Conservation (phyloP, 2,329 filamentous ascomycete genomes). For the Clonostachys solani region DNA sequence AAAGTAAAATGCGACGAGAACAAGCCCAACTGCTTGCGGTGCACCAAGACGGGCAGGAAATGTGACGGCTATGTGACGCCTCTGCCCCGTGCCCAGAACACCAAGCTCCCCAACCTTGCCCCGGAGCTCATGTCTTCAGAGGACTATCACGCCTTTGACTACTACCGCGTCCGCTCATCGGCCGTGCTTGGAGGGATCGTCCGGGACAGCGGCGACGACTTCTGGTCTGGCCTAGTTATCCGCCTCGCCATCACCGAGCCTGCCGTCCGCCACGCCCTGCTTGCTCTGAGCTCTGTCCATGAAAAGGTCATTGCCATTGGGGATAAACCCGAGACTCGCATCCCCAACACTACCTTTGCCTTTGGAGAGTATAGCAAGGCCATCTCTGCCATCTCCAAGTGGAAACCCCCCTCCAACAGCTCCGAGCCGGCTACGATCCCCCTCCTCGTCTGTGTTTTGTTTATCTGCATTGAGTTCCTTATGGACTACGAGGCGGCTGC, state of each 20-base stretch:
- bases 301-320: conserved; percentile 19
- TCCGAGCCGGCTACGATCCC: conserved; percentile 16
- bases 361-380: conserved; percentile 40
- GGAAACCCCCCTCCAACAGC: conserved; percentile 21
- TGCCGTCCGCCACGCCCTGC: conserved; percentile 41
- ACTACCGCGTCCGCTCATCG: conserved; percentile 26
- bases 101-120: conserved; percentile 6
- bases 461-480: conserved; percentile 50
- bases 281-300: conserved; percentile 44
- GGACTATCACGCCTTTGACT: conserved; percentile 22
- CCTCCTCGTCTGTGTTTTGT: conserved; percentile 42
- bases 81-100: neutral
- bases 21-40: conserved; percentile 47
- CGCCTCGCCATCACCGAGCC: conserved; percentile 39
- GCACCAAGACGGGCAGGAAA: conserved; percentile 47
- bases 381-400: conserved; percentile 34
- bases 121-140: conserved; percentile 6
- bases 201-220: conserved; percentile 13
- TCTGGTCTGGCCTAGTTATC: conserved; percentile 40
- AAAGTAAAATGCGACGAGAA: conserved; percentile 54
- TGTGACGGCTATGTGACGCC: conserved; percentile 49
- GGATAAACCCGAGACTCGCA: conserved; percentile 5
- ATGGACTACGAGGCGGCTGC: conserved; percentile 42
- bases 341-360: conserved; percentile 13
- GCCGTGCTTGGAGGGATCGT: conserved; percentile 32